Evolutionary conservation across 2,329 filamentous ascomycete genomes (phyloP).

Genomic region (Phaeoacremonium minimum): DNA sequence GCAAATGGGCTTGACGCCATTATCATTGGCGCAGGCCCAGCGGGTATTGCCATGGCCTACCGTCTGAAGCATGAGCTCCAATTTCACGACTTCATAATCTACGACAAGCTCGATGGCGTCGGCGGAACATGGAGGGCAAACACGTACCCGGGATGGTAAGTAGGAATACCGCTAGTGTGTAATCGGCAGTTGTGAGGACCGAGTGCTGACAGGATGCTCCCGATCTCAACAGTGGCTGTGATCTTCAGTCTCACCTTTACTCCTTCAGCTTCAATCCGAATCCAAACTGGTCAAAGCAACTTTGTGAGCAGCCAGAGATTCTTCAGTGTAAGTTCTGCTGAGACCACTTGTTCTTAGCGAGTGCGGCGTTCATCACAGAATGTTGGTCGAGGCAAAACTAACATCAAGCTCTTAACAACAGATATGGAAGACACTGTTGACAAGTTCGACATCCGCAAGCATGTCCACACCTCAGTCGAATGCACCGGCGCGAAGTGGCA

Average conservation of each 20-base stretch:
- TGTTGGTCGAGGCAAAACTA: neutral
- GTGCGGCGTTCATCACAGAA: no score
- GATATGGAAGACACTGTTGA: slow-evolving; percentile 13
- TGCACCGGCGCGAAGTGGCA: slow-evolving; percentile 16
- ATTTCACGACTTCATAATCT: slow-evolving; percentile 4
- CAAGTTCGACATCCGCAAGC: slow-evolving; percentile 14
- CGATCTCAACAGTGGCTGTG: slow-evolving; percentile 15
- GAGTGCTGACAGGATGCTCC: neutral
- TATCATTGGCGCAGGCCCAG: slow-evolving; percentile 2
- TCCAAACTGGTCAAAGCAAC: slow-evolving; percentile 29
- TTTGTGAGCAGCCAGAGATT: slow-evolving; percentile 28
- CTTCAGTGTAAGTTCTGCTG: slow-evolving; percentile 17
- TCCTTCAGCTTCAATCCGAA: slow-evolving; percentile 36
- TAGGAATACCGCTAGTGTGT: neutral
- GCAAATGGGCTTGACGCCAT: neutral
- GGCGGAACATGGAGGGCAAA: slow-evolving; percentile 5
- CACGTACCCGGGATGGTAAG: slow-evolving; percentile 4
- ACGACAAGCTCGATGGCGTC: slow-evolving; percentile 3
- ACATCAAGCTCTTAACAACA: slow-evolving; percentile 1
- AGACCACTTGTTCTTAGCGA: neutral
- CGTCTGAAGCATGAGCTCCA: slow-evolving; percentile 4
- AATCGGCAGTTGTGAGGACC: neutral
- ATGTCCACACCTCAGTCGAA: slow-evolving; percentile 14
- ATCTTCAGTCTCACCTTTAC: slow-evolving; percentile 32
- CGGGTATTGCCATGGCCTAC: slow-evolving; percentile 5